Conservation (phyloP, 768 basidiomycete species). For the Fibroporia radiculosa region DNA sequence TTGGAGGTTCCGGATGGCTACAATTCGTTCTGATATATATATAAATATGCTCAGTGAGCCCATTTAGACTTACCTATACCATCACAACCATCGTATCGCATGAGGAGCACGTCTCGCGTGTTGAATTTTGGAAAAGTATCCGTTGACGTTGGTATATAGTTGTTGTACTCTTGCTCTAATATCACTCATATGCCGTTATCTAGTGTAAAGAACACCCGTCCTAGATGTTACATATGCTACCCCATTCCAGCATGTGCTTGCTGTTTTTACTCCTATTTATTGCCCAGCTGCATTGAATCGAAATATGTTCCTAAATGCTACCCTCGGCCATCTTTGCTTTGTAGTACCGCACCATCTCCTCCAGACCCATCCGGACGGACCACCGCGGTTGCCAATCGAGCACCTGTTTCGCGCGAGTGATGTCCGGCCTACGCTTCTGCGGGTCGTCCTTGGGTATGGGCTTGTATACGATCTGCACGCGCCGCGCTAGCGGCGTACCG, state of each 20-base stretch:
- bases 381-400: conserved; percentile 91
- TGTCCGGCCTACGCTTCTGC: conserved; percentile 89
- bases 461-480: conserved; percentile 66
- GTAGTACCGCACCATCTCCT: conserved; percentile 94
- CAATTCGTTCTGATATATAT: too few species aligned
- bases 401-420: conserved; percentile 75
- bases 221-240: background rate
- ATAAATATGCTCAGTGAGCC: too few species aligned
- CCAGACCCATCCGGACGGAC: conserved; percentile 87
- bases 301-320: conserved; percentile 40
- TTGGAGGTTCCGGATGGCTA: too few species aligned
- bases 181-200: background rate
- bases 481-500: conserved; percentile 41
- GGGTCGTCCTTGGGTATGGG: conserved; percentile 91
- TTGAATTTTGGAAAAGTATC: background rate
- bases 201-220: background rate
- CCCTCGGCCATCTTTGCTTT: conserved; percentile 86
- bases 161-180: background rate
- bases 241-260: background rate
- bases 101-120: too few species aligned
- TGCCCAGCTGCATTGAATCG: too few species aligned
- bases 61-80: too few species aligned
- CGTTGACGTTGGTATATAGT: background rate
- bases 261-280: background rate
- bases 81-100: too few species aligned